Conservation (phyloP, 768 basidiomycete species). For the Lyophyllum atratum region DNA sequence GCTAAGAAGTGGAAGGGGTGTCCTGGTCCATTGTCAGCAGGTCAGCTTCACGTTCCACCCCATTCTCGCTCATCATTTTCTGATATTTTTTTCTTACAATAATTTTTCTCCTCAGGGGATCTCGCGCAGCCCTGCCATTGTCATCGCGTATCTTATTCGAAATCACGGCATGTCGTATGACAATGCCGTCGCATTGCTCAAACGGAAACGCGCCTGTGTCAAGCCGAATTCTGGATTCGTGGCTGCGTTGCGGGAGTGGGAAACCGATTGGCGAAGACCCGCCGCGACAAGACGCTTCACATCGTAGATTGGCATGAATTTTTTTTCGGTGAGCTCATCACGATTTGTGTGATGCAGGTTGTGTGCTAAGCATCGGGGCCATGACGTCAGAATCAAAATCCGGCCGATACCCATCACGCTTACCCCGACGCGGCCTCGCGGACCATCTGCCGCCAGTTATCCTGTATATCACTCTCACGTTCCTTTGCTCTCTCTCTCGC, state of each 20-base stretch:
- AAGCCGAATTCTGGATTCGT: conserved; percentile 83
- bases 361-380: neutral
- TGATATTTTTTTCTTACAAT: conserved; percentile 5
- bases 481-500: neutral
- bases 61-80: conserved; percentile 10
- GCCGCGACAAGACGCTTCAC: conserved; percentile 20
- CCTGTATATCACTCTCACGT: neutral
- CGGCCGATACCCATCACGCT: neutral
- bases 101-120: conserved; percentile 52
- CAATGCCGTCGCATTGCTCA: conserved; percentile 58
- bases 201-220: conserved; percentile 67
- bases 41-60: conserved; percentile 36
- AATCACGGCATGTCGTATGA: conserved; percentile 75
- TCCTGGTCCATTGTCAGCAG: conserved; percentile 84
- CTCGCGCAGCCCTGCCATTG: conserved; percentile 74
- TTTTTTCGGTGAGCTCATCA: conserved; percentile 1
- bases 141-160: conserved; percentile 82
- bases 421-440: neutral
- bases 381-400: neutral
- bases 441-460: neutral
- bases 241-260: conserved; percentile 59
- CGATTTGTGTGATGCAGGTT: neutral
- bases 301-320: conserved; percentile 8
- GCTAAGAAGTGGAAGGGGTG: conserved; percentile 59
- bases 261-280: conserved; percentile 31